A percentile compares a stretch with the other conserved stretches of the same genome.
Evolutionary conservation across 192 early-diverging fungal species (phyloP).

Genomic region (Coemansia sp.): DNA sequence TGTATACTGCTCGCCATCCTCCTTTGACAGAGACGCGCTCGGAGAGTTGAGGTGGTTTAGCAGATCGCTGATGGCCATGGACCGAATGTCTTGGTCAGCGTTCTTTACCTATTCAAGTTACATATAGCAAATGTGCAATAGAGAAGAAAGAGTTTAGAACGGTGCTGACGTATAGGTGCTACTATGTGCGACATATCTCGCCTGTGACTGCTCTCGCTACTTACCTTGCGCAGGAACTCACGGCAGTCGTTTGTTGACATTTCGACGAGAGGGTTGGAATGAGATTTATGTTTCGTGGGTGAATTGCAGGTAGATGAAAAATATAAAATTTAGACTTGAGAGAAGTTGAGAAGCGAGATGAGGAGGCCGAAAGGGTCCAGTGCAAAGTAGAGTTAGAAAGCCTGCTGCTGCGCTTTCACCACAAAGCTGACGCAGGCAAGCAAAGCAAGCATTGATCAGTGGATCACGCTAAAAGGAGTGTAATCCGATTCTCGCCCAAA

Average conservation of each 20-base stretch:
- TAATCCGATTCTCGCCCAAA: not conserved
- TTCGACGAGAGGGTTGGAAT: not conserved
- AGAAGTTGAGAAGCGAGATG: not conserved
- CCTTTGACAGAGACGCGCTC: conserved; percentile 8
- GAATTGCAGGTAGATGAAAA: not conserved
- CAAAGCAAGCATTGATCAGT: not conserved
- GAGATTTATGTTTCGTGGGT: not conserved
- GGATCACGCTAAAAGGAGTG: not conserved
- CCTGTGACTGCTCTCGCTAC: not conserved
- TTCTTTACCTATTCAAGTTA: conserved; percentile 24
- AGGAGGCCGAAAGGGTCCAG: not conserved
- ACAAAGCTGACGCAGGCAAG: not conserved
- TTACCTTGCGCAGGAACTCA: conserved; percentile 21
- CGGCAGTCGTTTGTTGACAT: conserved; percentile 15
- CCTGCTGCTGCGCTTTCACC: conserved; percentile 1
- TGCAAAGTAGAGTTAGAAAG: not conserved
- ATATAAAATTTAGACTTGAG: not conserved
- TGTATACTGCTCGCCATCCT: conserved; percentile 27
- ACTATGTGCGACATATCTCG: not conserved
- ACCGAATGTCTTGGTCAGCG: conserved; percentile 42
- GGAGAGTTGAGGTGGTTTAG: conserved; percentile 15
- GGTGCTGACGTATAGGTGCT: not conserved
- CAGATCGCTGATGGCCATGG: conserved; percentile 42
- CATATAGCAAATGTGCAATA: not conserved
- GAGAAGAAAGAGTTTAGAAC: not conserved